phyloP scores from a whole-genome alignment of 768 basidiomycete species.

The Lactarius quietus region DNA sequence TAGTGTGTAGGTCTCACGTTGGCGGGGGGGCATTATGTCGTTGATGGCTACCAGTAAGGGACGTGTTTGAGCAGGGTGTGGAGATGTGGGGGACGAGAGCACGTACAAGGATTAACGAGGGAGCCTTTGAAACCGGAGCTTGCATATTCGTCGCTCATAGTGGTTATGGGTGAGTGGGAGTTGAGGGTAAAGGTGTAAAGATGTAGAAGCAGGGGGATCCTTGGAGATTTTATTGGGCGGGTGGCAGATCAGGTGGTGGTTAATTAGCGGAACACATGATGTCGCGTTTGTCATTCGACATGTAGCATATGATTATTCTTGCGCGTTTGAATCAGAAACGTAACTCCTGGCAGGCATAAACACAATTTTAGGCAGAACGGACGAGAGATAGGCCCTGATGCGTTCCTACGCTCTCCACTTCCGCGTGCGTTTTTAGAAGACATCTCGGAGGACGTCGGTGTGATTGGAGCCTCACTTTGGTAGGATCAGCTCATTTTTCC shows the following conservation, averaged over 20 bases:
- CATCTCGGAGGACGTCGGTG: no score
- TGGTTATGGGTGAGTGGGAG: not conserved
- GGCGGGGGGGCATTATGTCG: slow-evolving; percentile 8
- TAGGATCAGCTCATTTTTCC: not conserved
- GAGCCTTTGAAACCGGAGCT: slow-evolving; percentile 25
- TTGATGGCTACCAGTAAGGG: slow-evolving; percentile 6
- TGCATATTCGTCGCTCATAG: slow-evolving; percentile 27
- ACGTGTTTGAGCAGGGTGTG: not conserved
- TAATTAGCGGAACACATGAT: not conserved
- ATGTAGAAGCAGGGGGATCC: no score
- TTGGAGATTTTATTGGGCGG: no score
- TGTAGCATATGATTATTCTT: not conserved
- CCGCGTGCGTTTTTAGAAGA: no score
- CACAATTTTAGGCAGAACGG: no score
- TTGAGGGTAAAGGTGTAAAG: no score
- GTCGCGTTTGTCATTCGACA: not conserved
- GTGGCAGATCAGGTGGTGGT: not conserved
- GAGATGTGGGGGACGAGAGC: no score
- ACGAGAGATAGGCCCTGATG: no score
- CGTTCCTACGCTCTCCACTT: no score
- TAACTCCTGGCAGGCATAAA: not conserved
- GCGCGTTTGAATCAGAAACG: not conserved
- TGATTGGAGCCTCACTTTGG: no score
- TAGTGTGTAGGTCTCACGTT: slow-evolving; percentile 10
- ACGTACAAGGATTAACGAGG: slow-evolving; percentile 22